Conservation (phyloP, 257 asterid species). For the Solanum tarijense region DNA sequence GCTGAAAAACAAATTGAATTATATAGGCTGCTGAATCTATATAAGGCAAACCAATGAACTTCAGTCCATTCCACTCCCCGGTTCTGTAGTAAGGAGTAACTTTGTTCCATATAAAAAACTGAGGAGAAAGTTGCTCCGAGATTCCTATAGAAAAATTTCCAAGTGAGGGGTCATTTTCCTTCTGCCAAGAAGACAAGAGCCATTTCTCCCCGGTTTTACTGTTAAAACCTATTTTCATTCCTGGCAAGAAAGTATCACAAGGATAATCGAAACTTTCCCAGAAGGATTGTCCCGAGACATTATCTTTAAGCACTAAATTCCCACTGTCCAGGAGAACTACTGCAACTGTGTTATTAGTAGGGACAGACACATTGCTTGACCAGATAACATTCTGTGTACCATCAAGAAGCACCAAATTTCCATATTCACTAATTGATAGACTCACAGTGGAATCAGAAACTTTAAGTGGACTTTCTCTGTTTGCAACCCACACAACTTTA, state of each 20-base stretch:
- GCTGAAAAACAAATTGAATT: neutral
- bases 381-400: conserved; percentile 11
- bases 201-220: neutral
- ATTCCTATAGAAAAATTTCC: conserved; percentile 9
- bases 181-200: conserved; percentile 7
- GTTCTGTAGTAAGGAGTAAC: conserved; percentile 11
- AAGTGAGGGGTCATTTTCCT: conserved; percentile 13
- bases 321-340: conserved; percentile 14
- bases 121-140: conserved; percentile 11
- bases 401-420: conserved; percentile 9
- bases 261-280: conserved; percentile 15
- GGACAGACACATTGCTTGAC: conserved; percentile 6
- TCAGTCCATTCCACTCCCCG: conserved; percentile 21
- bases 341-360: conserved; percentile 1
- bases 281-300: neutral
- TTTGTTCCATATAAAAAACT: conserved; percentile 9
- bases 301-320: conserved; percentile 12
- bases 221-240: conserved; percentile 8
- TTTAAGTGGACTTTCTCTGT: conserved; percentile 7
- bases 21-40: neutral
- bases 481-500: conserved; percentile 15
- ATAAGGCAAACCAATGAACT: conserved; percentile 1
- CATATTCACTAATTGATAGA: conserved; percentile 3
- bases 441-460: conserved; percentile 2
- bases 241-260: conserved; percentile 3